Evolutionary conservation across 176 grass and related monocot species (phyloP), one percentile per base, ranked within the genome.

Genomic region (Musa troglodytarum): DNA sequence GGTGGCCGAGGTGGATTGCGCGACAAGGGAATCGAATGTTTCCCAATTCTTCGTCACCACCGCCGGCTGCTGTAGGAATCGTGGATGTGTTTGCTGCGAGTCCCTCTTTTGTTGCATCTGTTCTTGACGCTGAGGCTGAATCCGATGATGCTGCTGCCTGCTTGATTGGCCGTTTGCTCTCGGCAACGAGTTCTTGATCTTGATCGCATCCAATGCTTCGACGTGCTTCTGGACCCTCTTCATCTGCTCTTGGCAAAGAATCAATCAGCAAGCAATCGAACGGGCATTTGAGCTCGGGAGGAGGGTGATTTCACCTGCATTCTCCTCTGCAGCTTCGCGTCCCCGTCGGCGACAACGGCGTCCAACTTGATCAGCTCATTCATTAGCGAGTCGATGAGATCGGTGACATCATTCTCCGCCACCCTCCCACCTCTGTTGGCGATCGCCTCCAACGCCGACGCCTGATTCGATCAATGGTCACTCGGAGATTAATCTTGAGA

Each of bases 331-430:
- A 57, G 50, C 50, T 74, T 56, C 4, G 24, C 53, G 29, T 74
- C 72, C 8, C 72, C 72, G 0, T 74, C 78, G 14, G 51, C 34
- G 50, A 50, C 26, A 23, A 76, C 63, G 49, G 83, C 88, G 79
- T 99, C 91, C 22, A 99, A 86, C 82, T 88, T 99, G 6, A 99
- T 80, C 15, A 99, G 87, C 92, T 95, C 88, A 53, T 88, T 89
- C 96, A 99, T 99, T 59, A 99, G 82, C 72, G 87, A 72, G 69
- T 95, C 96, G 64, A 83, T 92, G 59, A 99, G 73, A 76, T 76
- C 85, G 71, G 82, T 74, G 54, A 92, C 86, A 83, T 92, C 91
- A 24, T 85, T 82, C 78, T 95, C 88, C 22, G 84, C 86, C 22
- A 99, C 96, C 52, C 68, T 95, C 61, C 88, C 83, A 49, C 96